Percentiles rank a stretch among this genome's conserved stretches.
Conservation (phyloP, 2,329 filamentous ascomycete species). For the Penicillium sp. region DNA sequence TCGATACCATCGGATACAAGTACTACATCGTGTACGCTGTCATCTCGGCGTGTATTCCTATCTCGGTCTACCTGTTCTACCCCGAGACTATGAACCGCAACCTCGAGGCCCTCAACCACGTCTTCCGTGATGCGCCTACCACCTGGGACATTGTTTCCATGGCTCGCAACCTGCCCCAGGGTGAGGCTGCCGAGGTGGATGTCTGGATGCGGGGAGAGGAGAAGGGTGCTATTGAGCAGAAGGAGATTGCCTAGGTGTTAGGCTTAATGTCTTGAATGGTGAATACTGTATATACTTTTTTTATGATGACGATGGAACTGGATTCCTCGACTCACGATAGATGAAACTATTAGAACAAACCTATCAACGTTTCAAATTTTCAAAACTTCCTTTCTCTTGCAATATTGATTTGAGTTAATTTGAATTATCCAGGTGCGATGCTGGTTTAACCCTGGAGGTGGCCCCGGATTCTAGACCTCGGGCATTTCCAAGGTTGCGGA, state of each 20-base stretch:
- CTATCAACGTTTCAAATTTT: not conserved
- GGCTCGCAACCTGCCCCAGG: slow-evolving; percentile 24
- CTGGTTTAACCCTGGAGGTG: no score
- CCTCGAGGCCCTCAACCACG: slow-evolving; percentile 24
- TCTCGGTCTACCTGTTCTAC: slow-evolving; percentile 23
- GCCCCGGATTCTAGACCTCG: no score
- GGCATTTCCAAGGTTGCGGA: no score
- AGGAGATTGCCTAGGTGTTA: slow-evolving; percentile 15
- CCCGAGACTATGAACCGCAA: slow-evolving; percentile 31
- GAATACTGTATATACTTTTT: slow-evolving; percentile 6
- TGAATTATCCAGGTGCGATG: not conserved
- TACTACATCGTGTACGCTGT: slow-evolving; percentile 27
- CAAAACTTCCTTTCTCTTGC: not conserved
- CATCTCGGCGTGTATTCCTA: slow-evolving; percentile 22
- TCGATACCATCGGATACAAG: slow-evolving; percentile 24
- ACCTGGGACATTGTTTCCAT: slow-evolving; percentile 27
- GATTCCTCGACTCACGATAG: not conserved
- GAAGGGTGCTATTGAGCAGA: slow-evolving; percentile 20
- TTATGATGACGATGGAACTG: slow-evolving; percentile 1
- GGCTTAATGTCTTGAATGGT: not conserved
- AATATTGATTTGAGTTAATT: no score
- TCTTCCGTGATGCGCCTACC: slow-evolving; percentile 26
- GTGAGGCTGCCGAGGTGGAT: slow-evolving; percentile 24
- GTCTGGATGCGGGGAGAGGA: slow-evolving; percentile 20
- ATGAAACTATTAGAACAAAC: not conserved